Evolutionary conservation across 139 green algal species (phyloP), one percentile per base, ranked within the genome.

Genomic region (Yamagishiella unicocca): DNA sequence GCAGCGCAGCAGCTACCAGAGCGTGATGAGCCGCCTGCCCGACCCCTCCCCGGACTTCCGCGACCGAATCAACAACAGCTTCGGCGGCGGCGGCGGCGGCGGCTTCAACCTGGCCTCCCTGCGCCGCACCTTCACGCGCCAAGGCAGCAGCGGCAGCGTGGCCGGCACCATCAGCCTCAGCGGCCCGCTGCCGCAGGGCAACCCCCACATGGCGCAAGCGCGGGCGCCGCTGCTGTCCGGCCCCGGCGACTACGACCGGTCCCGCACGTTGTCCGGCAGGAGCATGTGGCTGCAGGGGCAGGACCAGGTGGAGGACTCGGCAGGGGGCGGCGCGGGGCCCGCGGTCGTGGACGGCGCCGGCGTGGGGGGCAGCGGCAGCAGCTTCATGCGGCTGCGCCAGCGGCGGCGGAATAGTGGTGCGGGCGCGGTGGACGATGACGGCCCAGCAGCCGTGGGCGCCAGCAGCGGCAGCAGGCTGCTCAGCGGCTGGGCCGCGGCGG

Each of bases 101-200:
- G 70, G 38, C 38, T 54, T 78, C 70, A 33, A 54, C 70, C 70
- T 78, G 9, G 70, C 27, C 2, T 45, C 72, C 9, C 72, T 81
- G 43, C 72, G 72, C 27, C 72, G 72, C 9, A 64, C 72, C 25
- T 81, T 81, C 45, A 81, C n/a, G 27, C 72, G 72, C 27, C 72
- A 81, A 45, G 8, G 8, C 45, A 81, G 72, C 45, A 64, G 72
- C 72, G 27, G 37, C 29, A 64, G 43, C 33, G 46, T 33, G 70
- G 38, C 70, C 38, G 42, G 17, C 27, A 17, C 38, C 25, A 40
- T 78, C 70, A 78, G 70, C 37, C 1, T 78, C 38, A 78, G 70
- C 17, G 70, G 70, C 22, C 70, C 38, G 37, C 37, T 78, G 70
- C 25, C 66, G 31, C 66, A 42, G 50, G 50, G 12, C 12, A 17